Base-by-base conservation (phyloP, 371 early-diverging fungal genomes). In the Parasitella parasitica region DNA sequence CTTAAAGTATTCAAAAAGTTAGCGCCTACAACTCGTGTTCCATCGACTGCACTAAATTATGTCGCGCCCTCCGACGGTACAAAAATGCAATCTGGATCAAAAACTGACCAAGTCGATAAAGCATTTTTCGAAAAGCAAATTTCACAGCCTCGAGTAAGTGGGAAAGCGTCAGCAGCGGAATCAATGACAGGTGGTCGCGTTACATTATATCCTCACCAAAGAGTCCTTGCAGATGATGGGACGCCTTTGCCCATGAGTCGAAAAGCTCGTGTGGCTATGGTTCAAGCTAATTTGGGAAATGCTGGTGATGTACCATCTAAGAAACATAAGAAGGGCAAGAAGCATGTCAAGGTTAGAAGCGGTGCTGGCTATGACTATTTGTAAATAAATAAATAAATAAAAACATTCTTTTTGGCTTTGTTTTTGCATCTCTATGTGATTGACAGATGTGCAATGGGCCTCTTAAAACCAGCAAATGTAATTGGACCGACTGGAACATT, bases 241-340 rank as follows among this genome's bases (percentile, higher is more conserved):
- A 66, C 72, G 26, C 46, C 46, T 46, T 12, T 46, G 46, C 76
- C 78, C 16, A 72, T 73, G 54, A 72, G 66, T 15, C 67, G 82
- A 63, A 75, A 76, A 39, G 74, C 75, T 37, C 66, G 79, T n/a
- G 43, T 79, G 57, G 82, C 82, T 24, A 68, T 76, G 59, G 75
- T 74, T 0, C 77, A 76, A 50, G 78, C 72, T 11, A 71, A 75
- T 63, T 67, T 71, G 24, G 76, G 68, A 18, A 75, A 67, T 38
- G 63, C 59, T 13, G 75, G 65, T 28, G 50, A 54, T 16, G 49
- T 51, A 7, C 70, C 68, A 54, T 68, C 68, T 27, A 86, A 87
- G 67, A 91, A 91, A 80, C 86, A 89, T 57, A 90, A 91, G 82
- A 94, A 94, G 85, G 92, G 89, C 46, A 91, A 85, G 76, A 90